Evolutionary conservation across 345 rosid genomes (phyloP).

Genomic region (Ceriops tagal): DNA sequence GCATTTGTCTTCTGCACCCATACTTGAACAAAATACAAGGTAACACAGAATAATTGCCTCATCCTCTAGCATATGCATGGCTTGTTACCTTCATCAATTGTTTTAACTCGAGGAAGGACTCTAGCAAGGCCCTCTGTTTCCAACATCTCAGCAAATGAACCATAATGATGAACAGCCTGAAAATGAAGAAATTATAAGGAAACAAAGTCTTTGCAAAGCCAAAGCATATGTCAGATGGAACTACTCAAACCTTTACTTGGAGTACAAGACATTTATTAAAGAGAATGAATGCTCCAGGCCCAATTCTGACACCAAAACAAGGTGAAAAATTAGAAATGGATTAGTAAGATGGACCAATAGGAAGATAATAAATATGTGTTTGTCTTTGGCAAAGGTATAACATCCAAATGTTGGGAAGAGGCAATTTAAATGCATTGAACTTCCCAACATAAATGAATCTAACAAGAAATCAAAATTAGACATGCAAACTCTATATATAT

Average conservation of each 20-base stretch:
- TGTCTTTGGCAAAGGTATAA: too few species aligned
- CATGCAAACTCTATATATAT: neutral
- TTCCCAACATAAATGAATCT: too few species aligned
- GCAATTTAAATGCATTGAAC: too few species aligned
- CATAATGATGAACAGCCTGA: slow-evolving; percentile 52
- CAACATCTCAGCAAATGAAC: slow-evolving; percentile 65
- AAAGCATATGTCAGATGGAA: slow-evolving; percentile 2
- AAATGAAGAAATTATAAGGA: slow-evolving; percentile 11
- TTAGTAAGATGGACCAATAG: too few species aligned
- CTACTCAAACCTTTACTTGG: slow-evolving; percentile 57
- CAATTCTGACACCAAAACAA: slow-evolving; percentile 43
- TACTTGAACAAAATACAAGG: too few species aligned
- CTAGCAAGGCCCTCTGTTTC: slow-evolving; percentile 47
- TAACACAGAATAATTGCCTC: too few species aligned
- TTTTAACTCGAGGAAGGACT: slow-evolving; percentile 64
- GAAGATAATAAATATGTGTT: too few species aligned
- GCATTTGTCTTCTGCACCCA: neutral
- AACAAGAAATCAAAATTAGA: neutral
- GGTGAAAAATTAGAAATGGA: neutral
- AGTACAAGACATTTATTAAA: slow-evolving; percentile 58
- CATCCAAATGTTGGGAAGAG: too few species aligned
- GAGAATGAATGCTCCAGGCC: slow-evolving; percentile 47
- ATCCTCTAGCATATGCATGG: too few species aligned
- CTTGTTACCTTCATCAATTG: slow-evolving; percentile 58
- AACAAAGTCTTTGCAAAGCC: slow-evolving; percentile 10